These are phyloP conservation scores for Coemansia sp. DNA, from an alignment of 192 early-diverging fungal genomes.

Conservation along the genomic window DNA sequence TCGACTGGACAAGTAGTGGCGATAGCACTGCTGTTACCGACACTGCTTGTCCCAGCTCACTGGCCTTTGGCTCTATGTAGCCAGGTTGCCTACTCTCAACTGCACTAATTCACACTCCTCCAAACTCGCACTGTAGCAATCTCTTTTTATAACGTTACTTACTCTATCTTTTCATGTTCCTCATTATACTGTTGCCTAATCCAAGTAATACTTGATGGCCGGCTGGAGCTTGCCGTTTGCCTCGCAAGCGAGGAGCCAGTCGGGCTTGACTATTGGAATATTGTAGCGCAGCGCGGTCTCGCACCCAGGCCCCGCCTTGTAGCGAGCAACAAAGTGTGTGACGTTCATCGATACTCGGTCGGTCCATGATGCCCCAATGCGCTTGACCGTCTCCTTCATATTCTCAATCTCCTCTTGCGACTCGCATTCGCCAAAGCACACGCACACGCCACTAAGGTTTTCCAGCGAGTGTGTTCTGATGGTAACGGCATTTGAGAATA, in stretches of 20 bases:
- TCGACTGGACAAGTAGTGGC: conserved; percentile 15
- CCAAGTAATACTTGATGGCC: conserved; percentile 51
- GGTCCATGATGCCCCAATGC: conserved; percentile 88
- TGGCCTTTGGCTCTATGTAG: conserved; percentile 12
- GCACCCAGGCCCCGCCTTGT: conserved; percentile 83
- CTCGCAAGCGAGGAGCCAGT: conserved; percentile 94
- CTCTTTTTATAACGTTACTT: background rate
- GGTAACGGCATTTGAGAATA: conserved; percentile 74
- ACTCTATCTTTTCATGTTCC: background rate
- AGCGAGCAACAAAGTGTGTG: conserved; percentile 90
- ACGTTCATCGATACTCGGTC: conserved; percentile 83
- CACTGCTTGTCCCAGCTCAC: background rate
- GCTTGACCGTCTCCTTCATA: conserved; percentile 73
- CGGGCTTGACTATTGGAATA: conserved; percentile 94
- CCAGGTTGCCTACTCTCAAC: background rate
- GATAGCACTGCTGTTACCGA: background rate
- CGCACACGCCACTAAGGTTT: conserved; percentile 95
- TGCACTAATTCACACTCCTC: conserved; percentile 2
- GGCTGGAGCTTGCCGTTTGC: conserved; percentile 87
- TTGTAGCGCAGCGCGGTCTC: conserved; percentile 85
- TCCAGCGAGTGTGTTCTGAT: conserved; percentile 91
- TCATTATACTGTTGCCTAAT: conserved; percentile 4
- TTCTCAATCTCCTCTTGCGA: conserved; percentile 71
- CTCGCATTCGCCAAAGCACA: conserved; percentile 93
- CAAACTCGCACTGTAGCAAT: conserved; percentile 14